phyloP scores from a whole-genome alignment of 2,329 filamentous ascomycete genomes.

The Arthrobotrys entomopaga region DNA sequence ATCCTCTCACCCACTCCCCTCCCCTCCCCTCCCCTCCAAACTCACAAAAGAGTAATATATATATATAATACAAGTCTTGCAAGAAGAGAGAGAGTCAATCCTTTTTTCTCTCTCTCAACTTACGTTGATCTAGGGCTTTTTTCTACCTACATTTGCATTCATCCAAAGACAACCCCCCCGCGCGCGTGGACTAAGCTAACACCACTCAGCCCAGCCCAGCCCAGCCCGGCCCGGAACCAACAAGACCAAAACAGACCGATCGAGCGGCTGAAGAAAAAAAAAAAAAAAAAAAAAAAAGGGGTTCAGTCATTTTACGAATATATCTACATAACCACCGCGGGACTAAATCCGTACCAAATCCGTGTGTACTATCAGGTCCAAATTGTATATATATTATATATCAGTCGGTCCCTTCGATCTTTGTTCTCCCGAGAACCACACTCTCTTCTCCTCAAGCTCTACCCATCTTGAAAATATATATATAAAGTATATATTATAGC shows the following conservation, averaged over 20 bases:
- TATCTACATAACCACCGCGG: constrained; percentile 43
- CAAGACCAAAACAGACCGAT: constrained; percentile 7
- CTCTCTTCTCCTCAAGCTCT: not conserved
- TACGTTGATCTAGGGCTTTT: too few relatives aligned
- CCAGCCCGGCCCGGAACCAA: constrained; percentile 36
- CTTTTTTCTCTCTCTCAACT: constrained; percentile 1
- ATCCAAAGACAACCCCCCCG: not conserved
- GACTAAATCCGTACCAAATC: constrained; percentile 10
- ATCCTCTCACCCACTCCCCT: constrained; percentile 16
- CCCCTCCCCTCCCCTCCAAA: constrained; percentile 16
- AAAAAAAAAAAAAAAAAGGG: too few relatives aligned
- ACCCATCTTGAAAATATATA: not conserved
- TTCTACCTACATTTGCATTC: too few relatives aligned
- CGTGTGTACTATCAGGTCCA: not conserved
- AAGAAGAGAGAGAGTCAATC: not conserved
- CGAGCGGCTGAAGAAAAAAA: constrained; percentile 54
- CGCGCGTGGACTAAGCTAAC: not conserved
- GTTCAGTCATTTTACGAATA: constrained; percentile 44
- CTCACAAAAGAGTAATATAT: constrained; percentile 16
- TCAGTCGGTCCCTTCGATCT: not conserved
- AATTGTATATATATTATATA: too few relatives aligned
- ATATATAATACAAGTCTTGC: constrained; percentile 14
- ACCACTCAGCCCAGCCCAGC: too few relatives aligned
- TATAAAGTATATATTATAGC: too few relatives aligned
- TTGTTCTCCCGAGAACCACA: not conserved